Evolutionary conservation across 2,329 filamentous ascomycete genomes (phyloP).

Genomic region (Alternaria sp.): DNA sequence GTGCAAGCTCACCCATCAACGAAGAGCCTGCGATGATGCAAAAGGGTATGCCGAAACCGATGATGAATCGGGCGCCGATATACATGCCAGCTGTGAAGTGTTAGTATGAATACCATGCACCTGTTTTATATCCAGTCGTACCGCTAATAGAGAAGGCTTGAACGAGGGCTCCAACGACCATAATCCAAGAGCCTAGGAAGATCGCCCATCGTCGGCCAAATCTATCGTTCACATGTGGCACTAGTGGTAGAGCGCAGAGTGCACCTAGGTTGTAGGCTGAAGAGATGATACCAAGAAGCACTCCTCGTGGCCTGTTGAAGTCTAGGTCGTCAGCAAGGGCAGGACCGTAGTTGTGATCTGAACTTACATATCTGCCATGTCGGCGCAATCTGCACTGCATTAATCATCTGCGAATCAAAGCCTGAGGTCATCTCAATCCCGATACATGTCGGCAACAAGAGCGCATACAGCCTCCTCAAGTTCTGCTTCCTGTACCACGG

Average conservation of each 20-base stretch:
- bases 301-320: constrained; percentile 46
- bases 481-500: constrained; percentile 54
- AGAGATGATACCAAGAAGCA: constrained; percentile 55
- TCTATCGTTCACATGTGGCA: constrained; percentile 52
- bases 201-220: constrained; percentile 55
- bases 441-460: constrained; percentile 46
- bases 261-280: constrained; percentile 56
- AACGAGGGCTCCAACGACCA: constrained; percentile 53
- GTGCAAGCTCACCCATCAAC: constrained; percentile 70
- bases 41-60: constrained; percentile 72
- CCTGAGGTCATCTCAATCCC: constrained; percentile 48
- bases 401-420: constrained; percentile 49
- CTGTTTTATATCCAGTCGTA: constrained; percentile 3
- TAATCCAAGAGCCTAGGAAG: constrained; percentile 54
- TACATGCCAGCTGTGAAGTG: constrained; percentile 55
- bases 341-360: not conserved
- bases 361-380: constrained; percentile 39
- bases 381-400: constrained; percentile 41
- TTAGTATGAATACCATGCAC: constrained; percentile 11
- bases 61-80: constrained; percentile 66
- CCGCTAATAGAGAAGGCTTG: constrained; percentile 38
- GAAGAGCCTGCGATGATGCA: constrained; percentile 70
- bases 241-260: constrained; percentile 48
- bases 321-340: constrained; percentile 21
- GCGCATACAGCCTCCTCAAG: constrained; percentile 47